Percentiles rank a stretch among this genome's conserved stretches.
Conservation (phyloP, 2,329 filamentous ascomycete species). For the Hansfordia pulvinata region DNA sequence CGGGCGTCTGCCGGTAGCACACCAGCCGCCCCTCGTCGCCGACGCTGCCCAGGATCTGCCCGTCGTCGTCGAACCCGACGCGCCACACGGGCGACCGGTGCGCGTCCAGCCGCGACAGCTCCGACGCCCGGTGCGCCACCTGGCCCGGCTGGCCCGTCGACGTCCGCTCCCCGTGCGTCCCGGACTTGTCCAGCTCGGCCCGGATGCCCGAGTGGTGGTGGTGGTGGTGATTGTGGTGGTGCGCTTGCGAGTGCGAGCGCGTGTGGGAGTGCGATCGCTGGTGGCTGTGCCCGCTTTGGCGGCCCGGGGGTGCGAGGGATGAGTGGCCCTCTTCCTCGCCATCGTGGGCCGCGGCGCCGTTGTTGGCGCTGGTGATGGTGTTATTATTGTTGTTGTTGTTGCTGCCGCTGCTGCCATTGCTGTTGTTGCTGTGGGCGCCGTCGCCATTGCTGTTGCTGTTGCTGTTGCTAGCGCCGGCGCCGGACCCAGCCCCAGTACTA, state of each 20-base stretch:
- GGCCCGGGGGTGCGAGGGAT: too few species aligned
- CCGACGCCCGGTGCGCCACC: slow-evolving; percentile 46
- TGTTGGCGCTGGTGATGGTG: too few species aligned
- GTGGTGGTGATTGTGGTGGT: too few species aligned
- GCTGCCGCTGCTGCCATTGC: too few species aligned
- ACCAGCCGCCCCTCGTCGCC: slow-evolving; percentile 60
- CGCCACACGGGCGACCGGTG: slow-evolving; percentile 64
- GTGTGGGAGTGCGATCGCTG: too few species aligned
- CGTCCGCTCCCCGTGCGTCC: slow-evolving; percentile 31
- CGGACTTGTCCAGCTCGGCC: slow-evolving; percentile 37
- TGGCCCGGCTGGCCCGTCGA: slow-evolving; percentile 48
- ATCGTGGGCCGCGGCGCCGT: too few species aligned
- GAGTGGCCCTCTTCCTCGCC: too few species aligned
- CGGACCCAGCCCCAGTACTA: too few species aligned
- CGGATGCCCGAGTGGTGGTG: slow-evolving; percentile 37
- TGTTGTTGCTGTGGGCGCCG: too few species aligned
- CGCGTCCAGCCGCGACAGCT: slow-evolving; percentile 53
- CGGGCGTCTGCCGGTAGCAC: slow-evolving; percentile 46
- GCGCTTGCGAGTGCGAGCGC: slow-evolving; percentile 16
- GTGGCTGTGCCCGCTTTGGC: too few species aligned
- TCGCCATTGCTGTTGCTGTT: slow-evolving; percentile 5
- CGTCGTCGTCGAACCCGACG: slow-evolving; percentile 56
- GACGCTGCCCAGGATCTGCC: slow-evolving; percentile 61
- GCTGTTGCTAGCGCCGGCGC: slow-evolving; percentile 10
- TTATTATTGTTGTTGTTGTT: too few species aligned